Evolutionary conservation across 306 rosid species (phyloP).

Genomic region (Quercus ilex): DNA sequence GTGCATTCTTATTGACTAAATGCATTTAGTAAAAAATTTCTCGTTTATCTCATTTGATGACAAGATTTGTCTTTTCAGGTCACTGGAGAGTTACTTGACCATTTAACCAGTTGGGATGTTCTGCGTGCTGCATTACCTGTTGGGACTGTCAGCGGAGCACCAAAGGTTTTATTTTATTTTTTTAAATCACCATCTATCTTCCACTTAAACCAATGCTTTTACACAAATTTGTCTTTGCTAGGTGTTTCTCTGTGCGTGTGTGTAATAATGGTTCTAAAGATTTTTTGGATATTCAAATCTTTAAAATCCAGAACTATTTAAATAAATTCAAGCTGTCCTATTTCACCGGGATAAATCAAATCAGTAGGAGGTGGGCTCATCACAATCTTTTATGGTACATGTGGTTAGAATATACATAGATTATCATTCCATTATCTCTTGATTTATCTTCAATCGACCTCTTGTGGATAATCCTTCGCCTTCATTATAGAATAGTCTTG

Average conservation of each 20-base stretch:
- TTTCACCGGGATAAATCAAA: background rate
- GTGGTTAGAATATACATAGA: background rate
- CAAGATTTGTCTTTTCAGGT: conserved; percentile 38
- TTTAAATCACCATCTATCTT: background rate
- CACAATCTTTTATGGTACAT: background rate
- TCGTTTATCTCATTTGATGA: background rate
- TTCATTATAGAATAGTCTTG: background rate
- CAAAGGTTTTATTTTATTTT: conserved; percentile 52
- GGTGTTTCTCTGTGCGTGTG: background rate
- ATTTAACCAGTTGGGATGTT: conserved; percentile 85
- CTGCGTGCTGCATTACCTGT: conserved; percentile 87
- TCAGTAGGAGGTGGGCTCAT: background rate
- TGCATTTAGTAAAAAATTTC: background rate
- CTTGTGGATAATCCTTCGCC: background rate
- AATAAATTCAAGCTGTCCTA: background rate
- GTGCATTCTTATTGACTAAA: background rate
- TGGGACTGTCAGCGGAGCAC: conserved; percentile 97
- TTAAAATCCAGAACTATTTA: background rate
- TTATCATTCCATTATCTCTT: background rate
- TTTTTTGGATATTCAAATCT: too few relatives aligned
- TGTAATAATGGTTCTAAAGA: too few relatives aligned
- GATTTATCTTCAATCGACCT: background rate
- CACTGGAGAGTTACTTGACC: conserved; percentile 77
- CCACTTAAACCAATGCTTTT: background rate
- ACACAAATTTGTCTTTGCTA: background rate